Evolutionary conservation across 2,329 filamentous ascomycete genomes (phyloP), one percentile per base, ranked within the genome.

Genomic region (Monilinia fructigena): DNA sequence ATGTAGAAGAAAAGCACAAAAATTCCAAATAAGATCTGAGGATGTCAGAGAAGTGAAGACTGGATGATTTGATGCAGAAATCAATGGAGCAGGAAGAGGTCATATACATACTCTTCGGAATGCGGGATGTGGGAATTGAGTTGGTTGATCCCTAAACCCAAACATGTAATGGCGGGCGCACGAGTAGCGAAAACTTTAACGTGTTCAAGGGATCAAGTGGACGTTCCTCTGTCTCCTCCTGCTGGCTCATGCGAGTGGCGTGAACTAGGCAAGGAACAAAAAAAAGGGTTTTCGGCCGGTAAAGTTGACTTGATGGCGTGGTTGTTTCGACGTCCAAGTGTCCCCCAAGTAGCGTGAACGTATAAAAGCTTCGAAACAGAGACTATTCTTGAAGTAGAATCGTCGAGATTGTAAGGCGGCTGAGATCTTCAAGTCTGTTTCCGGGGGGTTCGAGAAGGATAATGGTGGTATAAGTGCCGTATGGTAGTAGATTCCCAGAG

Each of bases 301-400:
- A 66, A 64, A 69, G 67, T 65, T 68, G 68, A 61, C 28, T 68
- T 73, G 68, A 50, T 68, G 55, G 67, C 67, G 66, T 68, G 67
- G 67, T 73, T 73, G 73, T 74, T 75, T 74, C 72, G 72, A 74
- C 69, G 73, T 74, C 71, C 66, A 73, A 72, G 71, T 73, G 69
- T 66, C 70, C 42, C 14, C 53, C 42, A 56, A 63, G 68, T 66
- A 48, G 65, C 59, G 64, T 70, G 66, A 58, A 66, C 66, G 67
- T 70, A 55, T 72, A 72, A 72, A 69, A 66, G 68, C 70, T 72
- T 61, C 70, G 71, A 74, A 72, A 72, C 73, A 73, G 69, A 68
- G 70, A 72, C 70, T 69, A 75, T 72, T 72, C 72, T 72, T 74
- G 72, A 70, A 71, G 65, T 53, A 67, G 66, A 63, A 59, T 42